These are phyloP conservation scores for Erodium maritimum DNA, from an alignment of 345 rosid genomes.

Conservation along the genomic window DNA sequence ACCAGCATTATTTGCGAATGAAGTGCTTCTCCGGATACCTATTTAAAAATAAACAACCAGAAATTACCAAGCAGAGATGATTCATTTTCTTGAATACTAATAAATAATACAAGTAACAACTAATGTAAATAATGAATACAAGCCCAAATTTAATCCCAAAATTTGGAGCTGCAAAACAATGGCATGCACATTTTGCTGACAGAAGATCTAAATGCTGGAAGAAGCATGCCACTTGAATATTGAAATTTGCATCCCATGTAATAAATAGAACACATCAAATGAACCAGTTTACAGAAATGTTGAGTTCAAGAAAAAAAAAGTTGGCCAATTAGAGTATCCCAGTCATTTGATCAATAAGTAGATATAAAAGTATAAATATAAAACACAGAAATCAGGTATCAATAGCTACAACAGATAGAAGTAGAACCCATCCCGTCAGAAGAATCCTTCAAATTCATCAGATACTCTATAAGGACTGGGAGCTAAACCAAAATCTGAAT, in stretches of 20 bases:
- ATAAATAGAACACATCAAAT: too few species aligned
- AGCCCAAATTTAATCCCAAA: neutral
- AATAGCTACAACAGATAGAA: neutral
- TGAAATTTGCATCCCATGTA: neutral
- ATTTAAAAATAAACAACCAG: constrained; percentile 7
- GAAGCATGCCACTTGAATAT: neutral
- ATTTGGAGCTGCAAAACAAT: neutral
- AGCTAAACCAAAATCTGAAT: neutral
- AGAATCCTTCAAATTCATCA: neutral
- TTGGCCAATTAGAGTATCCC: neutral
- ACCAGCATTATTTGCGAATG: constrained; percentile 51
- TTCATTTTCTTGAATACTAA: neutral
- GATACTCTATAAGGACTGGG: neutral
- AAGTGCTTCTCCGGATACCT: constrained; percentile 59
- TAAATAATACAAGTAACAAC: neutral
- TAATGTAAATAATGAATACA: neutral
- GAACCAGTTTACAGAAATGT: too few species aligned
- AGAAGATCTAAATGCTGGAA: neutral
- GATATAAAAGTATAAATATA: neutral
- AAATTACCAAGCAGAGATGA: neutral
- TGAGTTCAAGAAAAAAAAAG: neutral
- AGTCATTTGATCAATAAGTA: neutral
- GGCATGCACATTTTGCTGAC: neutral
- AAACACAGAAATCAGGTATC: too few species aligned
- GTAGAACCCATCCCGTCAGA: neutral